A percentile compares a stretch with the other conserved stretches of the same genome.
These are phyloP conservation scores for Neonectria punicea DNA, from an alignment of 2,329 filamentous ascomycete species.

Conservation along the genomic window DNA sequence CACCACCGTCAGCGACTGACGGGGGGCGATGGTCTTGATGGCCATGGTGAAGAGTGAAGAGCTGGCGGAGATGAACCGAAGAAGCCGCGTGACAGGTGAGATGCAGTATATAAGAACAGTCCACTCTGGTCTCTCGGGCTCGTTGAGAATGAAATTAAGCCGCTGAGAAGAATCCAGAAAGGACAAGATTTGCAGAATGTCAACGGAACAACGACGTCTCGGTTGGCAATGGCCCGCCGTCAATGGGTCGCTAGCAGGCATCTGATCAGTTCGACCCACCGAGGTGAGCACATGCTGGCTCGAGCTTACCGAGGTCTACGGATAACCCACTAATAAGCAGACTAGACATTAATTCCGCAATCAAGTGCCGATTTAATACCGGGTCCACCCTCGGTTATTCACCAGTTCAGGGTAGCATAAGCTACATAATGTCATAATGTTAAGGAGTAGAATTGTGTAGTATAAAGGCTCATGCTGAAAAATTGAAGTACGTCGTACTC, in stretches of 20 bases:
- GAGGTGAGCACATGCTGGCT: not conserved
- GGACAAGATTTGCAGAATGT: not conserved
- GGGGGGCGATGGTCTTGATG: constrained; percentile 17
- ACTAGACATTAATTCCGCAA: not conserved
- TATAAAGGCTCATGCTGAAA: no score
- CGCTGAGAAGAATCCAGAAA: not conserved
- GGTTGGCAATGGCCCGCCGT: no score
- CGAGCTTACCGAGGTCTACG: not conserved
- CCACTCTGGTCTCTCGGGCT: no score
- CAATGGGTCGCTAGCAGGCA: not conserved
- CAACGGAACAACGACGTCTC: no score
- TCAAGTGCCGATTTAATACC: not conserved
- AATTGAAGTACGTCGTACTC: no score
- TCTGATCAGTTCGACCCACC: not conserved
- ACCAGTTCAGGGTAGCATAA: not conserved
- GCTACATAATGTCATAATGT: no score
- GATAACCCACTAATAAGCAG: not conserved
- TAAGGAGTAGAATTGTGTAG: no score
- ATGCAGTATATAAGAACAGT: no score
- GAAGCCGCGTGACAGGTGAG: no score
- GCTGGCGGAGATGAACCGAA: not conserved
- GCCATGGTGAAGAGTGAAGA: constrained; percentile 3
- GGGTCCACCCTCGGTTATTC: not conserved
- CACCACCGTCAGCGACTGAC: constrained; percentile 53
- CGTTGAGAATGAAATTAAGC: not conserved